Conservation (phyloP, 345 rosid genomes). For the Bruguiera sexangula region DNA sequence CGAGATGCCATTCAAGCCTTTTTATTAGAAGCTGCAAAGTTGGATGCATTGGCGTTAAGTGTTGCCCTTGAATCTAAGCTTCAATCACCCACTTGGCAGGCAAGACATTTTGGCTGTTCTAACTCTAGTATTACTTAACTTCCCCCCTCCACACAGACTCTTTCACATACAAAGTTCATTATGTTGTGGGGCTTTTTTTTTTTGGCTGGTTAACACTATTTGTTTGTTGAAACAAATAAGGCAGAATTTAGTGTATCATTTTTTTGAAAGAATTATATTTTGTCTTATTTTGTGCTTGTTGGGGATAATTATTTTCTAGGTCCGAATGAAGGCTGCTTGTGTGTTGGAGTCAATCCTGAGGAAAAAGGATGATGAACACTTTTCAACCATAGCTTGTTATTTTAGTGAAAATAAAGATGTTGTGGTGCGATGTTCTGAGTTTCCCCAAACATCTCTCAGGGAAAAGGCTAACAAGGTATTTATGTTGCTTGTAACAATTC, state of each 20-base stretch:
- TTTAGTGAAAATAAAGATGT: slow-evolving; percentile 67
- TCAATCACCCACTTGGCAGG: slow-evolving; percentile 94
- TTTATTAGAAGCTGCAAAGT: slow-evolving; percentile 78
- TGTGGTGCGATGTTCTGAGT: slow-evolving; percentile 67
- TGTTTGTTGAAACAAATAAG: too few relatives aligned
- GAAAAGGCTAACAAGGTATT: slow-evolving; percentile 83
- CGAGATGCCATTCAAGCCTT: slow-evolving; percentile 84
- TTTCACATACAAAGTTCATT: neutral
- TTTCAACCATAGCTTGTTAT: slow-evolving; percentile 59
- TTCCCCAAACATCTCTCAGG: slow-evolving; percentile 85
- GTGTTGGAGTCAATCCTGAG: slow-evolving; percentile 88
- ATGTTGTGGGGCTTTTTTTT: neutral
- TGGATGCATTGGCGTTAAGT: slow-evolving; percentile 70
- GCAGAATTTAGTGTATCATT: too few relatives aligned
- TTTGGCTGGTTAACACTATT: too few relatives aligned
- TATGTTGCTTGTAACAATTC: neutral
- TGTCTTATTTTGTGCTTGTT: neutral
- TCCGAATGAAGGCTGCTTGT: slow-evolving; percentile 85
- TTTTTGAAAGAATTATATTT: neutral
- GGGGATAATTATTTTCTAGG: slow-evolving; percentile 37
- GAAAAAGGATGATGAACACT: slow-evolving; percentile 67
- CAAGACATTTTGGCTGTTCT: slow-evolving; percentile 17
- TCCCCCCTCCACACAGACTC: neutral
- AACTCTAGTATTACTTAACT: slow-evolving; percentile 2
- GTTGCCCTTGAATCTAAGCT: slow-evolving; percentile 82